phyloP scores from a whole-genome alignment of 2,329 filamentous ascomycete genomes.

The Zelopaecilomyces penicillatus region DNA sequence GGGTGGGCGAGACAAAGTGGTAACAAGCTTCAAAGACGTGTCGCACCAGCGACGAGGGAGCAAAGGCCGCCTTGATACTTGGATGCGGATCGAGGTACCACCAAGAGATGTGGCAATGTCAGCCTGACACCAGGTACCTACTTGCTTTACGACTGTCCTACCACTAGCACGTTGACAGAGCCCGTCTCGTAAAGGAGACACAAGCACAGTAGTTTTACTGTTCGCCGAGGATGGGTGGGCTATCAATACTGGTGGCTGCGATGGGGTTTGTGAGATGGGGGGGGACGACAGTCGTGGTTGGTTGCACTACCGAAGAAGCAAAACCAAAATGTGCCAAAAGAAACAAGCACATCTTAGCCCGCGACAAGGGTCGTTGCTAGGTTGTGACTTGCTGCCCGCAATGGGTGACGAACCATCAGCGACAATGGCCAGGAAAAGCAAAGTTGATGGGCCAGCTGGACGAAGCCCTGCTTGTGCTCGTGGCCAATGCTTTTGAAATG shows the following conservation, averaged over 20 bases:
- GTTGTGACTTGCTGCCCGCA: conserved; percentile 2
- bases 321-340: conserved; percentile 4
- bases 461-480: neutral
- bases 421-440: conserved; percentile 1
- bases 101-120: too few species aligned
- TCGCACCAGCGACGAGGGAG: too few species aligned
- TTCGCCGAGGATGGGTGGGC: too few species aligned
- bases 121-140: too few species aligned
- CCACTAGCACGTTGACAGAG: too few species aligned
- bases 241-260: neutral
- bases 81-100: too few species aligned
- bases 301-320: conserved; percentile 6
- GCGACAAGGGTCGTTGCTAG: conserved; percentile 2
- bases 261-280: conserved; percentile 4
- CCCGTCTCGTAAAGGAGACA: too few species aligned
- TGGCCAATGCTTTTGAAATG: neutral
- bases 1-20: too few species aligned
- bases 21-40: too few species aligned
- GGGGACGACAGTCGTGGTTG: neutral
- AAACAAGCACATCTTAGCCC: conserved; percentile 1
- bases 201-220: too few species aligned
- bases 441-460: neutral
- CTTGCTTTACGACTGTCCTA: too few species aligned
- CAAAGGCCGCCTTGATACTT: too few species aligned
- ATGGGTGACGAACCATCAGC: neutral